Evolutionary conservation across 257 asterid species (phyloP).

Genomic region (Petunia axillaris): DNA sequence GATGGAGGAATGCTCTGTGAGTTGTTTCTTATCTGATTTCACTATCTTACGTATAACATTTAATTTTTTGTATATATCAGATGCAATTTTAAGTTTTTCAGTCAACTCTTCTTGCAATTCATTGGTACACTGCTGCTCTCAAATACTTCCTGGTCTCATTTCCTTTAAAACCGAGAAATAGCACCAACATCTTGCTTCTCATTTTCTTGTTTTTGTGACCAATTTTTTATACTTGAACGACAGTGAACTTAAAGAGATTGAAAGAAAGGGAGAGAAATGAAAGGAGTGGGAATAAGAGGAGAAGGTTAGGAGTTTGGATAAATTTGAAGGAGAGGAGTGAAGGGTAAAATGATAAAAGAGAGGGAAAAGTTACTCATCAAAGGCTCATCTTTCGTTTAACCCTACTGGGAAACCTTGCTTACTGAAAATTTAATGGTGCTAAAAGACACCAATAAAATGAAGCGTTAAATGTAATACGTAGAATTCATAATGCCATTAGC

Average conservation of each 20-base stretch:
- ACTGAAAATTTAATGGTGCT: not conserved
- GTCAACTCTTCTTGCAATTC: not conserved
- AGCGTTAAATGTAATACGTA: not conserved
- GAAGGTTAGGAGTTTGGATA: not conserved
- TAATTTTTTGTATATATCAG: not conserved
- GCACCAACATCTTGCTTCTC: not conserved
- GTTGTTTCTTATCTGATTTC: slow-evolving; percentile 36
- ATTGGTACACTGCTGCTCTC: not conserved
- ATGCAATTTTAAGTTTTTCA: not conserved
- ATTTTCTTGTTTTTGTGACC: not conserved
- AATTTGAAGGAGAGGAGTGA: not conserved
- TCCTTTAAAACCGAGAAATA: not conserved
- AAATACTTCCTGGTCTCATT: slow-evolving; percentile 1
- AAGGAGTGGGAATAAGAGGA: not conserved
- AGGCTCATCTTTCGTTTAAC: not conserved
- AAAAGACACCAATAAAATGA: not conserved
- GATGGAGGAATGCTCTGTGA: slow-evolving; percentile 94
- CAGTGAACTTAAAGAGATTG: not conserved
- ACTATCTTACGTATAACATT: not conserved
- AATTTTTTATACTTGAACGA: not conserved
- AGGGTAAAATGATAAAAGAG: not conserved
- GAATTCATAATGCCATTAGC: not conserved
- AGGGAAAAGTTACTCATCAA: not conserved
- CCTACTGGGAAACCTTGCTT: not conserved
- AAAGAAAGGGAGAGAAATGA: slow-evolving; percentile 9